These are phyloP conservation scores for Carpinus fangiana DNA, from an alignment of 306 rosid species.

Conservation along the genomic window DNA sequence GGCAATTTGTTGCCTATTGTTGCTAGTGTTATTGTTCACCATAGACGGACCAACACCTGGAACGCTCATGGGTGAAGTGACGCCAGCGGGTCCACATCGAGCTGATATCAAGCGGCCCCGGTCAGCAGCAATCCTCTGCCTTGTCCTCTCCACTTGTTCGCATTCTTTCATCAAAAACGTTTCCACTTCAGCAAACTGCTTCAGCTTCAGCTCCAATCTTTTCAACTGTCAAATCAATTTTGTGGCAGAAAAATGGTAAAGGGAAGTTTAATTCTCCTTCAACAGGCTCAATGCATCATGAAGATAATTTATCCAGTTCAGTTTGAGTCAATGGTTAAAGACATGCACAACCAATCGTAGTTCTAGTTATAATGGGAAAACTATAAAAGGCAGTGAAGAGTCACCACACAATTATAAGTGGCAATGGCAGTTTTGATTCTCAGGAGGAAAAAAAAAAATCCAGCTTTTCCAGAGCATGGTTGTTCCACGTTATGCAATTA, in stretches of 20 bases:
- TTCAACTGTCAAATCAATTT: constrained; percentile 65
- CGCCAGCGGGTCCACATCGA: constrained; percentile 70
- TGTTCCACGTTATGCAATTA: neutral
- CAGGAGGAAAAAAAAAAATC: neutral
- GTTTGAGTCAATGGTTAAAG: neutral
- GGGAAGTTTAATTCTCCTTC: neutral
- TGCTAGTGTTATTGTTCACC: constrained; percentile 61
- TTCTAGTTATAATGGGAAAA: neutral
- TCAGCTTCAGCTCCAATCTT: constrained; percentile 94
- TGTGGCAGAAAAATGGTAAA: neutral
- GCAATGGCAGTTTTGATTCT: constrained; percentile 2
- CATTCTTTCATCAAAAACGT: constrained; percentile 95
- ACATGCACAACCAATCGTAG: neutral
- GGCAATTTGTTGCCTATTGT: constrained; percentile 72
- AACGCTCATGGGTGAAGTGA: constrained; percentile 44
- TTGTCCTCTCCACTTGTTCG: constrained; percentile 86
- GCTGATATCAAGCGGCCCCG: constrained; percentile 69
- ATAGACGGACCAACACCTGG: constrained; percentile 71
- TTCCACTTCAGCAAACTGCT: constrained; percentile 98
- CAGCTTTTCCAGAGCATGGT: neutral
- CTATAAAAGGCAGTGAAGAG: neutral
- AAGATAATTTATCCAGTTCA: neutral
- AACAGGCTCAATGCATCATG: neutral
- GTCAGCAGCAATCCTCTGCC: constrained; percentile 81
- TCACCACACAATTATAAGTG: neutral